Evolutionary conservation across 2,329 filamentous ascomycete genomes (phyloP).

Genomic region (Trichoderma sp.): DNA sequence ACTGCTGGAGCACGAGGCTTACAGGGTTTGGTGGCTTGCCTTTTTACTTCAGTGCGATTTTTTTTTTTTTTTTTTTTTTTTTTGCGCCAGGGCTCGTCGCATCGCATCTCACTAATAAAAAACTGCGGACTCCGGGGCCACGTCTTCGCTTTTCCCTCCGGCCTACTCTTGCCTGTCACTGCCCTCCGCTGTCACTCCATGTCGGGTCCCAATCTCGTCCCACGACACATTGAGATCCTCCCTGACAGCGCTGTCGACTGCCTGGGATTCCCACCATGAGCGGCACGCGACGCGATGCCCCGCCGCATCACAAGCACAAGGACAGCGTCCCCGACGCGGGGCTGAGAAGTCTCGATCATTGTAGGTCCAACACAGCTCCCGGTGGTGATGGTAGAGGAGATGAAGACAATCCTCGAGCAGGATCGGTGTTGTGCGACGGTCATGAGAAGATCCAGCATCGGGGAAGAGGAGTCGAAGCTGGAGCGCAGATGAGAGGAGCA

Average conservation of each 20-base stretch:
- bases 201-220: slow-evolving; percentile 23
- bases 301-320: slow-evolving; percentile 28
- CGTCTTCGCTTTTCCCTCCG: not conserved
- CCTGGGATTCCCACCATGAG: slow-evolving; percentile 34
- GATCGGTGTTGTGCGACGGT: not conserved
- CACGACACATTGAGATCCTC: slow-evolving; percentile 21
- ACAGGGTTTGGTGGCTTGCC: slow-evolving; percentile 5
- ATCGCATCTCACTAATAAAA: slow-evolving; percentile 15
- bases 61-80: not conserved
- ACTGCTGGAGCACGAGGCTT: not conserved
- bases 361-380: slow-evolving; percentile 46
- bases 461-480: not conserved
- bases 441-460: not conserved
- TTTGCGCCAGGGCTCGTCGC: slow-evolving; percentile 11
- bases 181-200: slow-evolving; percentile 19
- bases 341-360: slow-evolving; percentile 77
- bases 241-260: slow-evolving; percentile 17
- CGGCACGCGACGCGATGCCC: slow-evolving; percentile 37
- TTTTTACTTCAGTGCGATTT: not conserved
- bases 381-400: not conserved
- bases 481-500: not conserved
- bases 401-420: not conserved
- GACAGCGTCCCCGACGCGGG: slow-evolving; percentile 64
- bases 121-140: slow-evolving; percentile 3
- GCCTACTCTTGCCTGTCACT: not conserved